These are phyloP conservation scores for Macrophomina tecta DNA, from an alignment of 2,329 filamentous ascomycete genomes.

Conservation along the genomic window DNA sequence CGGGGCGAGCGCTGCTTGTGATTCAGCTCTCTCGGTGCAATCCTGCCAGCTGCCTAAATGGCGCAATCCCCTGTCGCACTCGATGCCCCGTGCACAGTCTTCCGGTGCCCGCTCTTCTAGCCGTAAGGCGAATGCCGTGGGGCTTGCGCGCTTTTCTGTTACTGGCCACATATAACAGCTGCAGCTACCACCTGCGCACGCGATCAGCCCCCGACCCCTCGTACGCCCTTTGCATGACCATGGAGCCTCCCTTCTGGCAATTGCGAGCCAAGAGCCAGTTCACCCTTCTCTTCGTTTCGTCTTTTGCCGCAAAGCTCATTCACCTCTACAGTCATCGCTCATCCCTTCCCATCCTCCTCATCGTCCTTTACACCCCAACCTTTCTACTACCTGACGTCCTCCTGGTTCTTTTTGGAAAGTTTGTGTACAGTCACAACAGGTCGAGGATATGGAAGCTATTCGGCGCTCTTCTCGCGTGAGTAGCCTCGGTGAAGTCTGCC, in stretches of 20 bases:
- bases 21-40: neutral
- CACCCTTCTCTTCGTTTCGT: slow-evolving; percentile 41
- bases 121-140: no score
- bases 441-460: slow-evolving; percentile 29
- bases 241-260: slow-evolving; percentile 10
- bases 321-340: slow-evolving; percentile 42
- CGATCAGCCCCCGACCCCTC: neutral
- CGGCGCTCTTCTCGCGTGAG: slow-evolving; percentile 41
- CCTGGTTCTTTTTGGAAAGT: slow-evolving; percentile 39
- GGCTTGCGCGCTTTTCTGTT: neutral
- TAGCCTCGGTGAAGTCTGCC: slow-evolving; percentile 2
- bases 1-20: neutral
- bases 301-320: slow-evolving; percentile 42
- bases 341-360: slow-evolving; percentile 41
- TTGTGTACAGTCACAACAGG: slow-evolving; percentile 35
- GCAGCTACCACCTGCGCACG: neutral
- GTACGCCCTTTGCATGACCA: neutral
- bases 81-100: neutral
- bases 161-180: neutral
- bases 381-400: slow-evolving; percentile 44
- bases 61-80: neutral
- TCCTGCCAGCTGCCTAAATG: neutral
- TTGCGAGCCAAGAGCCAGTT: slow-evolving; percentile 32
- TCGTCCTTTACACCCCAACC: slow-evolving; percentile 46
- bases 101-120: neutral